Evolutionary conservation across 306 rosid genomes (phyloP), one percentile per base, ranked within the genome.

Genomic region (Vigna angularis): DNA sequence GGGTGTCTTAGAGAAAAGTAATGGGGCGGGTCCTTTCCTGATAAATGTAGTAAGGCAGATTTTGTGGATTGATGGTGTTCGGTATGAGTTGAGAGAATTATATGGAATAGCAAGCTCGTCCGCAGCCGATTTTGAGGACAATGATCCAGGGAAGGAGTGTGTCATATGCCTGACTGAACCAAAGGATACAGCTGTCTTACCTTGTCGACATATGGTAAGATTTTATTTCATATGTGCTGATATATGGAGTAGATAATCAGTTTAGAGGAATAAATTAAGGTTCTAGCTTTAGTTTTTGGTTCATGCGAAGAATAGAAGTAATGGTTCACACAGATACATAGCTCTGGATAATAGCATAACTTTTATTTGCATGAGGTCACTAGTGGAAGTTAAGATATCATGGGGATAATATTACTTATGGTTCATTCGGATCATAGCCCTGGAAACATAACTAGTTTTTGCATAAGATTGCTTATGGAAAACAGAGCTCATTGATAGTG

Each of bases 151-250:
- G 66, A 87, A 87, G 87, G 98, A 91, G 86, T 93, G 98, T 75
- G 96, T 91, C 38, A 91, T 93, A 65, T 93, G 98, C 93, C 85
- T 93, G 96, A 89, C 96, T 10, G 98, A 93, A 84, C 97, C 96
- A 61, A 93, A 89, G 86, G 96, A 89, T 75, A 90, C 97, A 3
- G 92, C 92, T 42, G 89, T 91, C 20, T 77, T 93, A 79, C 98
- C 98, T 45, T 93, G 96, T 76, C 91, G 97, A 49, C 98, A 93
- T 83, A 87, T 93, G 98, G 97, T 93, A 84, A 87, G 91, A 47
- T 68, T 79, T 86, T 58, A 63, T 53, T 7, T 36, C 48, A 78
- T 14, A 69, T 16, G 42, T 58, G 34, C 22, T 36, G 18, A 70
- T 57, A 9, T 45, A 4, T 28, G 4, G 38, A n/a, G 10, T 68